Conservation (phyloP, 345 rosid genomes). For the Bretschneidera sinensis region DNA sequence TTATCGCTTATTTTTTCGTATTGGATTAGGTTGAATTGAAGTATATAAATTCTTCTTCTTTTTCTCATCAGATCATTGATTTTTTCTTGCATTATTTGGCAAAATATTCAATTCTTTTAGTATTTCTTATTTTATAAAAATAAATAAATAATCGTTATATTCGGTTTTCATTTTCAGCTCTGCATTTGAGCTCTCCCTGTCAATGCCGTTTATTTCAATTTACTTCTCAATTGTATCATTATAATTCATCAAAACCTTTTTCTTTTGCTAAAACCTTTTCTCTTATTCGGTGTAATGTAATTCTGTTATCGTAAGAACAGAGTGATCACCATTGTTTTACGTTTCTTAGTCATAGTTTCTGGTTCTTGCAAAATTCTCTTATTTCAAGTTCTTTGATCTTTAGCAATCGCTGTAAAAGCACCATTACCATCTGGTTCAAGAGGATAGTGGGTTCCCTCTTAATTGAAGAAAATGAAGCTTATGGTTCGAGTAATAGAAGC, state of each 20-base stretch:
- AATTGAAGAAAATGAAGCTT: slow-evolving; percentile 50
- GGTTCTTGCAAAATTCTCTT: neutral
- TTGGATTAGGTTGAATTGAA: too few species aligned
- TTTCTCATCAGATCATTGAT: neutral
- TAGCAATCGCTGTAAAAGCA: neutral
- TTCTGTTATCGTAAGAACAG: neutral
- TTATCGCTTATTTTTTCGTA: too few species aligned
- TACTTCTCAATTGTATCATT: neutral
- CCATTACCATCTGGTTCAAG: neutral
- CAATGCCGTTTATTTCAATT: too few species aligned
- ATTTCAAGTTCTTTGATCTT: neutral
- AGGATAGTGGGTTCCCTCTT: neutral
- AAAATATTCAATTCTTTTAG: too few species aligned
- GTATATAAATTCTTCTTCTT: too few species aligned
- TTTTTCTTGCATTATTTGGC: too few species aligned
- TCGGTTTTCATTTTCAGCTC: neutral
- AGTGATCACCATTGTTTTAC: neutral
- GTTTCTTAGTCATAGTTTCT: neutral
- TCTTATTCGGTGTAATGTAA: neutral
- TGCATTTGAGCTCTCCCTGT: neutral
- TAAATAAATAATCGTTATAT: too few species aligned
- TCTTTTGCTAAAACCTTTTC: neutral
- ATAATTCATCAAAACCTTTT: too few species aligned
- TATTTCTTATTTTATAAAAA: too few species aligned
- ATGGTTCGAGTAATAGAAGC: slow-evolving; percentile 75